Evolutionary conservation across 495 filamentous ascomycete genomes (phyloP).

Genomic region (Talaromyces stipitatus): DNA sequence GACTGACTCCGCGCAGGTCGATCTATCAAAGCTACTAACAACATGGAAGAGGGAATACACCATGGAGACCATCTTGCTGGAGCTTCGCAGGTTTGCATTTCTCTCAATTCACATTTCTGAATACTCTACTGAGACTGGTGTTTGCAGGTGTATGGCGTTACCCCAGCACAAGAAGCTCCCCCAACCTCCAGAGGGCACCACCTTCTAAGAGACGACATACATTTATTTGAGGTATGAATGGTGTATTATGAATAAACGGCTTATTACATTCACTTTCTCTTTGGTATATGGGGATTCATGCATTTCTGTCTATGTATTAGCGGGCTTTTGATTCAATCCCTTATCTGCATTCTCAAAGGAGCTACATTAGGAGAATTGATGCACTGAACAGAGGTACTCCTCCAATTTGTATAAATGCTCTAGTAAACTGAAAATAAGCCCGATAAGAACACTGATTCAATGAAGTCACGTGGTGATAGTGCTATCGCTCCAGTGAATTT

Average conservation of each 20-base stretch:
- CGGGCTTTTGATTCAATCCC: slow-evolving; percentile 5
- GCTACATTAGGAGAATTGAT: not conserved
- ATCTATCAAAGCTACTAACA: slow-evolving; percentile 71
- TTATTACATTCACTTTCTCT: slow-evolving; percentile 3
- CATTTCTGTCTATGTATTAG: slow-evolving; percentile 7
- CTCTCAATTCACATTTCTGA: slow-evolving; percentile 10
- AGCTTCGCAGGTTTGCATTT: slow-evolving; percentile 60
- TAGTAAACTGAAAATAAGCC: not conserved
- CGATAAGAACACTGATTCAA: not conserved
- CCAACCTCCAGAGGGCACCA: slow-evolving; percentile 84
- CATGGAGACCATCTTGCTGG: slow-evolving; percentile 90
- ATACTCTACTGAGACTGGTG: slow-evolving; percentile 8
- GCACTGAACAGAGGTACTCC: not conserved
- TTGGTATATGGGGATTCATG: slow-evolving; percentile 1
- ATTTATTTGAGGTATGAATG: not conserved
- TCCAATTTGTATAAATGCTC: not conserved
- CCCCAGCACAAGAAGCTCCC: slow-evolving; percentile 89
- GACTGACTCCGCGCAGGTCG: slow-evolving; percentile 50
- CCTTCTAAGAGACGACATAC: slow-evolving; percentile 37
- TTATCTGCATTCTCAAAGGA: not conserved
- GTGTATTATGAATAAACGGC: slow-evolving; percentile 2
- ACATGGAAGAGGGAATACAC: slow-evolving; percentile 85
- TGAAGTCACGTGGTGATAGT: slow-evolving; percentile 6
- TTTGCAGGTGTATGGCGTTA: slow-evolving; percentile 85
- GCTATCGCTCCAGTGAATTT: not conserved